Base-by-base conservation (phyloP, 179 eudicot genomes). In the Silene noctiflora region DNA sequence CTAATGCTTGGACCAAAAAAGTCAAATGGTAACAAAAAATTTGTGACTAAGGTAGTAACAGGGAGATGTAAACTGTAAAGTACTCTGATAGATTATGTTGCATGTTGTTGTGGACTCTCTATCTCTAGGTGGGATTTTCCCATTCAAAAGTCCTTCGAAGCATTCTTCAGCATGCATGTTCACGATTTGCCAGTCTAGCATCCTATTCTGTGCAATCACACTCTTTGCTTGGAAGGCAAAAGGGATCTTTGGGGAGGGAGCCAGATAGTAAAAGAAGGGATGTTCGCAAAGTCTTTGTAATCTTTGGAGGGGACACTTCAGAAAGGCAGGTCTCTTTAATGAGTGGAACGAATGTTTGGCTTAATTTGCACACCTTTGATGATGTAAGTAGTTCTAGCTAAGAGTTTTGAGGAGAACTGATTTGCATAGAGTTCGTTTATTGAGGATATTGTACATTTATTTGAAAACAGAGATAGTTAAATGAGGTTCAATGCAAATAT, bases 271-370 rank as follows among this genome's bases (percentile, higher is more conserved):
- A 81, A 78, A 62, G 20, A 70, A 81, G 69, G 61, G 72, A 68
- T 79, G 75, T 13, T 71, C 82, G 74, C 56, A 91, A 87, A 86
- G 91, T 87, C 65, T 93, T 84, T 84, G 95, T 93, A 33, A 82
- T 93, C 75, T 93, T 93, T 86, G 98, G 98, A 55, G 98, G 98
- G 25, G 95, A 90, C 81, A 86, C 98, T 67, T 93, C 98, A 39
- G 98, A 93, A 79, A 87, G 97, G 56, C 98, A 93, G 83, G 98
- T 93, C 48, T 93, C 98, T 68, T 88, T 93, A 53, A 93, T 93
- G 97, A 93, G 98, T 74, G 98, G 98, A 75, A 91, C 98, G 19
- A 93, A 93, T 83, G 97, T 91, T 75, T 93, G 98, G 98, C 91
- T 93, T 81, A 91, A 91, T 79, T 82, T 93, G 81, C 93, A 84